Evolutionary conservation across 257 asterid species (phyloP), one percentile per base, ranked within the genome.

Genomic region (Leonotis leonurus): DNA sequence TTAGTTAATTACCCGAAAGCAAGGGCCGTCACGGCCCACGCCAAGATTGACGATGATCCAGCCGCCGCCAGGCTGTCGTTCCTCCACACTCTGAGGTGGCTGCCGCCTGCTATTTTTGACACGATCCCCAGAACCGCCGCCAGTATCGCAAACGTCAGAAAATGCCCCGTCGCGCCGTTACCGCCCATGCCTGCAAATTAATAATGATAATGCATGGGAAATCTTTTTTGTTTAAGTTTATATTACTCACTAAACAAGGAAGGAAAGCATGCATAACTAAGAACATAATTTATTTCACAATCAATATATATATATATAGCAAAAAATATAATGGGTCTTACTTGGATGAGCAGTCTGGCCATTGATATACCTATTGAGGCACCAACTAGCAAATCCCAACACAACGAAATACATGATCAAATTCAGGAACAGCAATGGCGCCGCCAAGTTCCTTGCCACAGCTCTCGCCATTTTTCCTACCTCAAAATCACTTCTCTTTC

Each of bases 321-420:
- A 11, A 9, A 1, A 26, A 11, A 26, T 0, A 8, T 3, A 20
- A 13, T 4, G 11, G 2, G 20, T 52, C 75, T 80, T 71, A 85
- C 96, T 88, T 12, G 98, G 96, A 58, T 90, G 98, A 52, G 61
- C 41, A 11, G 98, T 88, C 43, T 80, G 88, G 55, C 96, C 97
- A 69, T 90, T 81, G 79, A 90, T 90, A 62, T 77, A 70, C 73
- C 61, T 70, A 49, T 88, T 84, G 8, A 91, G 78, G 33, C 94
- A 84, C 98, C 98, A 91, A 52, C 98, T 91, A 3, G 96, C 79
- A 57, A 91, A 91, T 2, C 96, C 95, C 51, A 91, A 69, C 2
- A 79, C 85, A 39, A 91, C 70, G 0, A 78, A 48, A 64, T 86
- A 91, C 98, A 91, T 85, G 17, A 82, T 33, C 70, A 91, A 62